Base-by-base conservation (phyloP, 164 flowering plant genomes). In the Malania oleifera region DNA sequence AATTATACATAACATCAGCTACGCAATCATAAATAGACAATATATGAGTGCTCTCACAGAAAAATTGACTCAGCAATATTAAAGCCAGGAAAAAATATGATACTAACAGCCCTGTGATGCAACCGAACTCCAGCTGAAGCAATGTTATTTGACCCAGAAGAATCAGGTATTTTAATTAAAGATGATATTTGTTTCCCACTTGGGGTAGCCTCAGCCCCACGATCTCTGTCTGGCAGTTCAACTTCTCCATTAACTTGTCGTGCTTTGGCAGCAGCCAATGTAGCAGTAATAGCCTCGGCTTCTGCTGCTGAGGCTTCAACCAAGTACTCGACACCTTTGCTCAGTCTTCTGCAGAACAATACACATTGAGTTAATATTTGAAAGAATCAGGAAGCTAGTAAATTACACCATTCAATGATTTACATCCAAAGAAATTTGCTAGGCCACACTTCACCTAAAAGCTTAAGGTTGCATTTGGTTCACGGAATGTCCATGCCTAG, bases 301-400 rank as follows among this genome's bases (percentile, higher is more conserved):
- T 95, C 99, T 52, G 95, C 97, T 49, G 97, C 91, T 26, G 99
- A 81, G 43, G 99, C 99, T 77, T 91, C 95, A 77, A 91, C 99
- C 77, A 95, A 74, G 67, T 85, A 85, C 64, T 95, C 99, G 48
- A 95, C 99, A 18, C 97, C 99, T 80, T 91, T 91, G 73, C 75
- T 87, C 54, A 66, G 63, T 68, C 88, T 78, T 83, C 99, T 95
- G 77, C 65, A 76, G 7, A 45, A 29, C 11, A 48, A 63, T 20
- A 47, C 31, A 63, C 1, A 60, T 58, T 26, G 27, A 27, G 25
- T 5, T 40, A 11, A 46, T 38, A 13, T 26, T 48, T 45, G 19
- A 51, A 35, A 44, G 37, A 62, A 12, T 2, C 4, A 6, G 10
- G 17, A 17, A 12, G 49, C 15, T 11, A 15, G n/a, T 22, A 25